Conservation (phyloP, 371 early-diverging fungal genomes). For the Lichtheimia corymbifera region DNA sequence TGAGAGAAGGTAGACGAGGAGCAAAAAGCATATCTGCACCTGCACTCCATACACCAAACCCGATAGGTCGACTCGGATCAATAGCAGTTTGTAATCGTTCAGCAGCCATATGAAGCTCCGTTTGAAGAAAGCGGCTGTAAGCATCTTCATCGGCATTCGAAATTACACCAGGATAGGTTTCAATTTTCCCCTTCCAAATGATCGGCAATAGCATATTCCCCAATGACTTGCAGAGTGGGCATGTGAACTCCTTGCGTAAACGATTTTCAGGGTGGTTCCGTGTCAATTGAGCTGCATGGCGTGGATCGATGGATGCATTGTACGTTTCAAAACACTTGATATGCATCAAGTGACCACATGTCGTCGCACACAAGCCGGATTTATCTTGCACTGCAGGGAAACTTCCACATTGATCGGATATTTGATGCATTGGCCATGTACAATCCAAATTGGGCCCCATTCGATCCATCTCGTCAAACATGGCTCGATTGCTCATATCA, state of each 20-base stretch:
- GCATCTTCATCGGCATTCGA: slow-evolving; percentile 32
- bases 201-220: slow-evolving; percentile 85
- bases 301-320: slow-evolving; percentile 71
- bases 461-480: slow-evolving; percentile 49
- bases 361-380: slow-evolving; percentile 70
- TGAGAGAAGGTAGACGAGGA: slow-evolving; percentile 10
- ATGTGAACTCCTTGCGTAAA: slow-evolving; percentile 82
- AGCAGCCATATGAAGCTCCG: slow-evolving; percentile 19
- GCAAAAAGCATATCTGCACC: slow-evolving; percentile 11
- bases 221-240: slow-evolving; percentile 93
- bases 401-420: slow-evolving; percentile 31
- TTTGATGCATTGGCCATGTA: slow-evolving; percentile 33
- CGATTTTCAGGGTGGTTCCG: slow-evolving; percentile 88
- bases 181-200: slow-evolving; percentile 61
- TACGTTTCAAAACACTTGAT: slow-evolving; percentile 87
- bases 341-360: slow-evolving; percentile 97
- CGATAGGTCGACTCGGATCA: slow-evolving; percentile 13
- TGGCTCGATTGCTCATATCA: slow-evolving; percentile 51
- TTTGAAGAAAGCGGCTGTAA: slow-evolving; percentile 42
- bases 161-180: slow-evolving; percentile 54
- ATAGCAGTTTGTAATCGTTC: slow-evolving; percentile 28
- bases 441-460: slow-evolving; percentile 53
- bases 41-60: slow-evolving; percentile 16
- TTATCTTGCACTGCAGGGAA: slow-evolving; percentile 57
- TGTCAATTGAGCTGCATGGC: slow-evolving; percentile 78